Conservation (phyloP, 1,139 yeast species). For the Lizanozyma gosingica region DNA sequence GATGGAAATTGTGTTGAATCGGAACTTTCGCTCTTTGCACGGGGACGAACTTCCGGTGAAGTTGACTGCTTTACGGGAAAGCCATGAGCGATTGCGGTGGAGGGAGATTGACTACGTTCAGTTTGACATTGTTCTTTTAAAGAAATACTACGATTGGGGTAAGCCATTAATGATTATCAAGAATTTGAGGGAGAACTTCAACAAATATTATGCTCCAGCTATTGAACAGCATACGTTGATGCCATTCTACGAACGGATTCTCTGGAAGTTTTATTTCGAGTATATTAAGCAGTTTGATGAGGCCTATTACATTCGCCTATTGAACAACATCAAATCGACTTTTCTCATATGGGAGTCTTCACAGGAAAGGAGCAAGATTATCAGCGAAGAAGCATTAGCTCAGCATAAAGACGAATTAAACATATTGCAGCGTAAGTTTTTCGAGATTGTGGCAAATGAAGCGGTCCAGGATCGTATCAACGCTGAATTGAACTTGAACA, state of each 20-base stretch:
- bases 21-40: conserved; percentile 5
- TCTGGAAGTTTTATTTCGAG: conserved; percentile 36
- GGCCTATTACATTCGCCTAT: conserved; percentile 14
- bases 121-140: conserved; percentile 23
- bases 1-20: conserved; percentile 22
- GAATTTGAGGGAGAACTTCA: conserved; percentile 22
- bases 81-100: conserved; percentile 5
- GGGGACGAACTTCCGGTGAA: conserved; percentile 1
- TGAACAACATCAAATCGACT: conserved; percentile 20
- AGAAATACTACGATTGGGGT: conserved; percentile 26
- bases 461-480: conserved; percentile 10
- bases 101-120: conserved; percentile 11
- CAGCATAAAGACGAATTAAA: conserved; percentile 11
- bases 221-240: conserved; percentile 17
- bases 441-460: conserved; percentile 14
- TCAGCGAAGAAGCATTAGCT: conserved; percentile 12
- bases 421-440: conserved; percentile 19
- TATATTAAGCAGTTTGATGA: conserved; percentile 20
- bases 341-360: conserved; percentile 36
- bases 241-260: conserved; percentile 33
- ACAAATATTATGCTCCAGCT: conserved; percentile 16
- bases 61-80: neutral
- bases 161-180: conserved; percentile 24
- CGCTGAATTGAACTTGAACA: conserved; percentile 5
- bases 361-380: conserved; percentile 7